A percentile compares a stretch with the other conserved stretches of the same genome.
These are phyloP conservation scores for Dendrocalamus sinicus DNA, from an alignment of 176 grass and related monocot genomes.

Conservation along the genomic window DNA sequence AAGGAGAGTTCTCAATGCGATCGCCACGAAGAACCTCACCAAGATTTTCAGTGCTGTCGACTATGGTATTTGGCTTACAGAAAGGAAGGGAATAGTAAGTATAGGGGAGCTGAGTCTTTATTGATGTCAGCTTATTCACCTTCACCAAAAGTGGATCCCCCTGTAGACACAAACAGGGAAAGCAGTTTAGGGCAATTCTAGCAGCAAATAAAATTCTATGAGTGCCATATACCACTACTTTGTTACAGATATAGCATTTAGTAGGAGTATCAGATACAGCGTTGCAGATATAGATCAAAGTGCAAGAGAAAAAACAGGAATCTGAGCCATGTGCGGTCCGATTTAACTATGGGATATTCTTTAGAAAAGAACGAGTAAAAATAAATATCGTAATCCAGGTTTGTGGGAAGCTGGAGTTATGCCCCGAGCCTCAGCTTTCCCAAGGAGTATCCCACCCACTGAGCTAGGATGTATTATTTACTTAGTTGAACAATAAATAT, in stretches of 20 bases:
- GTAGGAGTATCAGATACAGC: not conserved
- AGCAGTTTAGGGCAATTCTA: not conserved
- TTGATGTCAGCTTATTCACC: conserved; percentile 68
- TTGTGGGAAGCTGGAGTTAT: not conserved
- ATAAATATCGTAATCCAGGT: not conserved
- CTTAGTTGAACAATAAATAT: not conserved
- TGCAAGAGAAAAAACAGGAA: not conserved
- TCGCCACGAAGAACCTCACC: conserved; percentile 75
- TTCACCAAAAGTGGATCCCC: conserved; percentile 54
- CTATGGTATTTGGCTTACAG: conserved; percentile 55
- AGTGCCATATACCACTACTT: not conserved
- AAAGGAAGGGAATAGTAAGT: conserved; percentile 70
- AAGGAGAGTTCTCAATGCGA: conserved; percentile 73
- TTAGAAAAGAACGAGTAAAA: not conserved
- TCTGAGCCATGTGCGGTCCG: not conserved
- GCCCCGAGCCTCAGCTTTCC: not conserved
- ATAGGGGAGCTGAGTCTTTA: conserved; percentile 66
- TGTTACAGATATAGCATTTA: not conserved
- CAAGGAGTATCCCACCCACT: not conserved
- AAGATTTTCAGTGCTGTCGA: conserved; percentile 65
- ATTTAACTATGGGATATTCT: not conserved
- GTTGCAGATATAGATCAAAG: not conserved
- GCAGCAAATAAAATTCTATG: not conserved
- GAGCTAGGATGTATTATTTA: not conserved
- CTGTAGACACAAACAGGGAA: conserved; percentile 35